A percentile compares a stretch with the other conserved stretches of the same genome.
phyloP scores from a whole-genome alignment of 495 filamentous ascomycete species.

The Penicillium egyptiacum region DNA sequence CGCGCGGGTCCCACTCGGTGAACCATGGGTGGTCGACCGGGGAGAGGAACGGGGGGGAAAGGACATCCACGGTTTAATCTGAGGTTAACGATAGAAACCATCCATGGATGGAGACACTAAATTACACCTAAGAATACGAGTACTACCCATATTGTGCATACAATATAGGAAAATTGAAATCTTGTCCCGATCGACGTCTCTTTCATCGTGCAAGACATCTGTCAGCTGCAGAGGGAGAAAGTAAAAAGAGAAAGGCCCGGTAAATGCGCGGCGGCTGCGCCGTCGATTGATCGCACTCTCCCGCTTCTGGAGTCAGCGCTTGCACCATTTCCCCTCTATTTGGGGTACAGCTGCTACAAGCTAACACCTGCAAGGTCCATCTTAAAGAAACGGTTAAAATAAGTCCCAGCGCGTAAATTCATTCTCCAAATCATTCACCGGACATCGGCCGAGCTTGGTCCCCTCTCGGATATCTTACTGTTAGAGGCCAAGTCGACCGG shows the following conservation, averaged over 20 bases:
- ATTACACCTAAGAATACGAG: background rate
- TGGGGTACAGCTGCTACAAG: conserved; percentile 3
- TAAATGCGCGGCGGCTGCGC: conserved; percentile 31
- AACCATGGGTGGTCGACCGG: conserved; percentile 22
- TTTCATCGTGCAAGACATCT: conserved; percentile 16
- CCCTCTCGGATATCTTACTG: conserved; percentile 7
- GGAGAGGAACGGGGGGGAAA: conserved; percentile 6
- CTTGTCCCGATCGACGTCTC: conserved; percentile 1
- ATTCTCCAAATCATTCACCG: background rate
- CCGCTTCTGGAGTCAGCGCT: conserved; percentile 11
- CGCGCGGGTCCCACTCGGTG: conserved; percentile 18
- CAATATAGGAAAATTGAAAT: background rate
- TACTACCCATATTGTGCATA: background rate
- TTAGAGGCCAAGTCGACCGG: conserved; percentile 6
- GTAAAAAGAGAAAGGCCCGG: conserved; percentile 16
- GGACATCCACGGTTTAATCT: background rate
- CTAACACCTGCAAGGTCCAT: conserved; percentile 11
- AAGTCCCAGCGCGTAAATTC: background rate
- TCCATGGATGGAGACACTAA: background rate
- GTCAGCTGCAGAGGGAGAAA: conserved; percentile 10
- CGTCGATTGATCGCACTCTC: conserved; percentile 21
- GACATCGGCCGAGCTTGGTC: conserved; percentile 5
- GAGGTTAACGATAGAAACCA: background rate
- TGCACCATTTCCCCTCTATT: conserved; percentile 6
- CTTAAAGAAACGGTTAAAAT: background rate